phyloP scores from a whole-genome alignment of 2,329 filamentous ascomycete species.

The Penicillium concentricum region DNA sequence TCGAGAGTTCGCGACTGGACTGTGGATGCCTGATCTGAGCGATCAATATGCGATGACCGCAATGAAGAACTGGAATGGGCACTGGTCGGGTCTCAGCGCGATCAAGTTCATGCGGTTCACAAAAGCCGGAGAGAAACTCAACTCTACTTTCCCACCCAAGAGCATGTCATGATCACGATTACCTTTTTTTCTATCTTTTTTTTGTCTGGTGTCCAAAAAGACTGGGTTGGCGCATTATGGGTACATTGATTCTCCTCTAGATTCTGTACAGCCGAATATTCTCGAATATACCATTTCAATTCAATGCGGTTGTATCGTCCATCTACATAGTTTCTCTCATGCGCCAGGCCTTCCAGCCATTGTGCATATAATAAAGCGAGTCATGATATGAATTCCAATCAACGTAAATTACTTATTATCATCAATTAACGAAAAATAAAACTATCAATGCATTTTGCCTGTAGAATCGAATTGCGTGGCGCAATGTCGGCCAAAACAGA shows the following conservation, averaged over 20 bases:
- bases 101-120: constrained; percentile 75
- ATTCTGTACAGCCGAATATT: constrained; percentile 14
- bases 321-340: background rate
- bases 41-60: constrained; percentile 63
- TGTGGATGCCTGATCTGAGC: constrained; percentile 75
- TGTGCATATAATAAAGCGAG: background rate
- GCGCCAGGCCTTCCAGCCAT: background rate
- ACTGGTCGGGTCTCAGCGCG: constrained; percentile 76
- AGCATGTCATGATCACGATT: constrained; percentile 45
- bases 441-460: background rate
- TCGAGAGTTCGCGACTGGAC: constrained; percentile 79
- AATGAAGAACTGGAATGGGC: constrained; percentile 74
- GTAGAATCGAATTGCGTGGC: constrained; percentile 16
- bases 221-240: constrained; percentile 23
- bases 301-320: background rate
- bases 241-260: constrained; percentile 22
- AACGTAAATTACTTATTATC: background rate
- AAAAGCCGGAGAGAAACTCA: constrained; percentile 61
- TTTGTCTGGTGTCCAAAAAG: constrained; percentile 15
- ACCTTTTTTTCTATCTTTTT: constrained; percentile 11
- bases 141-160: constrained; percentile 77
- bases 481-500: constrained; percentile 14
- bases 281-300: constrained; percentile 11
- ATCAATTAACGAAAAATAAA: background rate
- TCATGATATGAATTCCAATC: background rate